A percentile compares a stretch with the other conserved stretches of the same genome.
These are phyloP conservation scores for Lasiodiplodia citricola DNA, from an alignment of 2,329 filamentous ascomycete species.

Conservation along the genomic window DNA sequence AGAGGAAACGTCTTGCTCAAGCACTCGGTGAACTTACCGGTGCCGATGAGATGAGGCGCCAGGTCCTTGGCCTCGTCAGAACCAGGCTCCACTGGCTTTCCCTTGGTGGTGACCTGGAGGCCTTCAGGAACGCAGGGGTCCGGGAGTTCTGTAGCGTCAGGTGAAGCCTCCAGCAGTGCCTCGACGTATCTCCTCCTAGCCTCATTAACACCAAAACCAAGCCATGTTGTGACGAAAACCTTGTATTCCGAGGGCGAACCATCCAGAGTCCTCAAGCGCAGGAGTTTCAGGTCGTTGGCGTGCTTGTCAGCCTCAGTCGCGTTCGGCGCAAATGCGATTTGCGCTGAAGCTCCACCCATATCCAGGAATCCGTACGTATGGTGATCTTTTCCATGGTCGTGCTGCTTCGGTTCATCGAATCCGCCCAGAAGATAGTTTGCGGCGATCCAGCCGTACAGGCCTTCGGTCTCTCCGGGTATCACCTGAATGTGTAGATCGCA, in stretches of 20 bases:
- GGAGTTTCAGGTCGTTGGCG: conserved; percentile 82
- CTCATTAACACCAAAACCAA: conserved; percentile 96
- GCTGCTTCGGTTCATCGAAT: conserved; percentile 77
- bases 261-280: conserved; percentile 83
- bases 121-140: conserved; percentile 90
- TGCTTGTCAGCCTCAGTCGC: conserved; percentile 88
- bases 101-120: conserved; percentile 74
- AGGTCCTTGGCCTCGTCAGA: conserved; percentile 48
- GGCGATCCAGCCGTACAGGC: conserved; percentile 95
- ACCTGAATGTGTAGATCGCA: conserved; percentile 90
- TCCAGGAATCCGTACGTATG: conserved; percentile 97
- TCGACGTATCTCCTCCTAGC: conserved; percentile 86
- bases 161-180: conserved; percentile 70
- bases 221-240: conserved; percentile 95
- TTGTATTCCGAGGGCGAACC: conserved; percentile 79
- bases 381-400: conserved; percentile 84
- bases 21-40: conserved; percentile 86
- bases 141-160: conserved; percentile 70
- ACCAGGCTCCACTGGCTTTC: conserved; percentile 59
- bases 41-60: conserved; percentile 72
- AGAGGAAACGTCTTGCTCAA: conserved; percentile 81
- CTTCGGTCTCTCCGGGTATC: conserved; percentile 94
- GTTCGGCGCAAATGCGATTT: conserved; percentile 98
- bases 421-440: conserved; percentile 93
- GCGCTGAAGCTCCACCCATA: conserved; percentile 97